Evolutionary conservation across 768 basidiomycete species (phyloP).

Genomic region (Amanita jacksonii): DNA sequence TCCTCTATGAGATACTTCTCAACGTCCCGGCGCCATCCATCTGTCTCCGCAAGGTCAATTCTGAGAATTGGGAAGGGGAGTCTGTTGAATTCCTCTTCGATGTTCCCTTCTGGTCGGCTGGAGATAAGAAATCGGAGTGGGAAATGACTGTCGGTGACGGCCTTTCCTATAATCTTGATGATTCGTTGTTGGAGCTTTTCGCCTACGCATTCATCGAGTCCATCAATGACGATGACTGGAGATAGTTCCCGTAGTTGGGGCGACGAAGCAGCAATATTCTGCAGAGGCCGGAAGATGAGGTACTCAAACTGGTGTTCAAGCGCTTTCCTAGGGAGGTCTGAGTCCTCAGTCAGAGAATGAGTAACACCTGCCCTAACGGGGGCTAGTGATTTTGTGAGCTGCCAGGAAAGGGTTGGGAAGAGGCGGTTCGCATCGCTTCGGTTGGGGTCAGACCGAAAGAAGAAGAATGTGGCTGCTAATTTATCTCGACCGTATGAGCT

Average conservation of each 20-base stretch:
- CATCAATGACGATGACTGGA: conserved; percentile 13
- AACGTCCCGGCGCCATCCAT: too few relatives aligned
- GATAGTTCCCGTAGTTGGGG: neutral
- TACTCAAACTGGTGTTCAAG: neutral
- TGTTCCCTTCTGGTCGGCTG: neutral
- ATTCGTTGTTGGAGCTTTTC: conserved; percentile 8
- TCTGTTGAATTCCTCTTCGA: neutral
- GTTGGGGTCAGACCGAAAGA: neutral
- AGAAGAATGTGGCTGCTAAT: conserved; percentile 5
- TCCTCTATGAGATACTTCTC: too few relatives aligned
- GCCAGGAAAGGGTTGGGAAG: neutral
- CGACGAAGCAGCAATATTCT: neutral
- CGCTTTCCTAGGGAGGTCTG: neutral
- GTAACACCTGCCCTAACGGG: neutral
- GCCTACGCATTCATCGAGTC: conserved; percentile 14
- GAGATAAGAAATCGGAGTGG: conserved; percentile 18
- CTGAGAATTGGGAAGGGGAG: neutral
- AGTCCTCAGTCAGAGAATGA: neutral
- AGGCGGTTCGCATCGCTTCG: conserved; percentile 1
- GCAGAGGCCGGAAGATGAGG: neutral
- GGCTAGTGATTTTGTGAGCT: neutral
- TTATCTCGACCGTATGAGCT: neutral
- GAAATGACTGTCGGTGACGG: conserved; percentile 16
- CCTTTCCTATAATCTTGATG: conserved; percentile 13
- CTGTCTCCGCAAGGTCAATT: neutral